phyloP scores from a whole-genome alignment of 2,329 filamentous ascomycete species.

The Cladorrhinum sp. region DNA sequence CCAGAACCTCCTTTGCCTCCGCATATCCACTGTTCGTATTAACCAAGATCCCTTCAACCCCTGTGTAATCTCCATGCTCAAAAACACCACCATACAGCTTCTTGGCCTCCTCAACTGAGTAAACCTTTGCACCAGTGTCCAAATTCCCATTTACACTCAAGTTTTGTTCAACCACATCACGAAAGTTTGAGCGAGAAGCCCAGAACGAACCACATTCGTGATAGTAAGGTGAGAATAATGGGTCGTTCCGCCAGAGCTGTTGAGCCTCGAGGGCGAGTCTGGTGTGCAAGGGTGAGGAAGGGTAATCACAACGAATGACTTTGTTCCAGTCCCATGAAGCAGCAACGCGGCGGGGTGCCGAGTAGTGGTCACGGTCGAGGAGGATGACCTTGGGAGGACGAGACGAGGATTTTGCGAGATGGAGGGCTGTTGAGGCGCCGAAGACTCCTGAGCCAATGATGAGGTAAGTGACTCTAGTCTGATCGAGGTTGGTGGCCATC shows the following conservation, averaged over 20 bases:
- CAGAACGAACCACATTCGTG: constrained; percentile 60
- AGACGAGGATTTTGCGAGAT: constrained; percentile 50
- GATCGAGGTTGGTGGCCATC: neutral
- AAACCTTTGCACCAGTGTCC: constrained; percentile 40
- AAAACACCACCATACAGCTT: constrained; percentile 58
- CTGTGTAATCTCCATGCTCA: constrained; percentile 57
- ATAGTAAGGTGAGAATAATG: constrained; percentile 55
- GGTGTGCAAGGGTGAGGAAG: constrained; percentile 59
- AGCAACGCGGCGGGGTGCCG: constrained; percentile 48
- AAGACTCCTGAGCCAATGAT: constrained; percentile 66
- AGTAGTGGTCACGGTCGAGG: constrained; percentile 54
- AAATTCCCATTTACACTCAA: constrained; percentile 42
- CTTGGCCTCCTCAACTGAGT: constrained; percentile 44
- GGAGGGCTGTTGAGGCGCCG: constrained; percentile 63
- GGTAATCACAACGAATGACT: constrained; percentile 68
- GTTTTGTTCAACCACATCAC: constrained; percentile 51
- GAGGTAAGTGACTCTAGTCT: constrained; percentile 37
- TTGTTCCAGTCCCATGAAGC: constrained; percentile 75
- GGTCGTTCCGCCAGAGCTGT: constrained; percentile 56
- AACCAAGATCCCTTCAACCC: constrained; percentile 57
- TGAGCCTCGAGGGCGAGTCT: constrained; percentile 64
- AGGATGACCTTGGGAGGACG: constrained; percentile 51
- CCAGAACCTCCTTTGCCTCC: constrained; percentile 57
- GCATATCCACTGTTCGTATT: constrained; percentile 63
- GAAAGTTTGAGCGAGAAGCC: constrained; percentile 51